Base-by-base conservation (phyloP, 2,329 filamentous ascomycete species). In the Exophiala bonariae region DNA sequence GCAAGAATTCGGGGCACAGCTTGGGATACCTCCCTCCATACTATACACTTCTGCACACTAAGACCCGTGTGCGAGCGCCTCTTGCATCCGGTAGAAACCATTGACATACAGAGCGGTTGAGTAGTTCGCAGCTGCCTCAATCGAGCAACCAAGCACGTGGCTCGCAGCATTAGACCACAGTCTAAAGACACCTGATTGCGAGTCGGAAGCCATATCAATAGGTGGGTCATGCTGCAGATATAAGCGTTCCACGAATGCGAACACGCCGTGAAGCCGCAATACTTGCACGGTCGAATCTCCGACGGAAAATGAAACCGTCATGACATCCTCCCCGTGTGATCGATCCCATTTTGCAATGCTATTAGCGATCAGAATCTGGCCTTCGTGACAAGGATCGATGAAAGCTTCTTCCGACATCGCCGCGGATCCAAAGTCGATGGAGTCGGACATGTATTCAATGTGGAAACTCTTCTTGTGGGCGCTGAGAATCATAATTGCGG, bases 321-420 rank as follows among this genome's bases (percentile, higher is more conserved):
- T 51, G 22, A 53, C 31, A 41, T 59, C 55, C 31, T 41, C 36
- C 19, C 47, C 37, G 9, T 28, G 37, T 13, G 43, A 41, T 7
- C 38, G 33, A 16, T 58, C 54, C 57, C 55, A 58, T 28, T 48
- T 41, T n/a, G 55, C 47, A 28, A 59, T 56, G 41, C 57, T 57
- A 44, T 58, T 56, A 26, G 57, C 47, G 13, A 57, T 59, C 44
- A 58, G 28, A 23, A 59, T 55, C 22, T 47, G 50, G 7, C 55
- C 53, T 20, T 55, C 42, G 3, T 37, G 51, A 33, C 57, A 59
- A 19, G 53, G 50, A 23, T 52, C 49, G 22, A 23, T 30, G 8
- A 41, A 33, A 16, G 41, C 31, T 13, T 49, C 55, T 13, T 35
- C 30, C n/a, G 26, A 19, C 10, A 57, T 41, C 33, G 49, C 49